Evolutionary conservation across 2,329 filamentous ascomycete genomes (phyloP).

Genomic region (Phyllosticta citribraziliensis): DNA sequence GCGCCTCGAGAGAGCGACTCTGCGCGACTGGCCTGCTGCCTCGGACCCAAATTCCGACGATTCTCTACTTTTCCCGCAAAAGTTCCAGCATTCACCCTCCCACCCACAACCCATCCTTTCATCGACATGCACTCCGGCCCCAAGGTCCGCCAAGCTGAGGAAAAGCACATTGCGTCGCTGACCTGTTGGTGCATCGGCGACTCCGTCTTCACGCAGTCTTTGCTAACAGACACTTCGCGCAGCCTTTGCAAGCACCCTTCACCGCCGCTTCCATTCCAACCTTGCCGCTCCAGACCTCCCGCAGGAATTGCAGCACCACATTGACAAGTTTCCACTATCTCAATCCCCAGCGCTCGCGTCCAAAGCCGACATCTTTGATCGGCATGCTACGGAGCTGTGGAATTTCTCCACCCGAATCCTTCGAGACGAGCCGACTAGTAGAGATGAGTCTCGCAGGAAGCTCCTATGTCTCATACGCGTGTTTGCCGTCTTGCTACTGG

Average conservation of each 20-base stretch:
- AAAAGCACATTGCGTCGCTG: constrained; percentile 18
- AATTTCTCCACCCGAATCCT: constrained; percentile 51
- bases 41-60: too few species aligned
- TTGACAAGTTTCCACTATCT: constrained; percentile 30
- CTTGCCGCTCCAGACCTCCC: constrained; percentile 14
- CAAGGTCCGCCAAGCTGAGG: constrained; percentile 20
- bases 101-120: not conserved
- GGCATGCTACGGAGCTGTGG: constrained; percentile 51
- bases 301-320: constrained; percentile 31
- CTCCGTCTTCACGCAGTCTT: not conserved
- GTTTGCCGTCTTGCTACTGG: constrained; percentile 60
- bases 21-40: too few species aligned
- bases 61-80: too few species aligned
- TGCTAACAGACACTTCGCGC: constrained; percentile 9
- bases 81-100: not conserved
- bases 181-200: not conserved
- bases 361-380: constrained; percentile 44
- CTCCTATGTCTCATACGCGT: constrained; percentile 17
- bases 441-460: not conserved
- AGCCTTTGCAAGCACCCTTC: constrained; percentile 26
- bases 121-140: not conserved
- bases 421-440: constrained; percentile 14
- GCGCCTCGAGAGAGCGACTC: too few species aligned
- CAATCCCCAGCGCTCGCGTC: constrained; percentile 18
- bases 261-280: constrained; percentile 15